Evolutionary conservation across 371 early-diverging fungal species (phyloP).

Genomic region (Mortierella sp.): DNA sequence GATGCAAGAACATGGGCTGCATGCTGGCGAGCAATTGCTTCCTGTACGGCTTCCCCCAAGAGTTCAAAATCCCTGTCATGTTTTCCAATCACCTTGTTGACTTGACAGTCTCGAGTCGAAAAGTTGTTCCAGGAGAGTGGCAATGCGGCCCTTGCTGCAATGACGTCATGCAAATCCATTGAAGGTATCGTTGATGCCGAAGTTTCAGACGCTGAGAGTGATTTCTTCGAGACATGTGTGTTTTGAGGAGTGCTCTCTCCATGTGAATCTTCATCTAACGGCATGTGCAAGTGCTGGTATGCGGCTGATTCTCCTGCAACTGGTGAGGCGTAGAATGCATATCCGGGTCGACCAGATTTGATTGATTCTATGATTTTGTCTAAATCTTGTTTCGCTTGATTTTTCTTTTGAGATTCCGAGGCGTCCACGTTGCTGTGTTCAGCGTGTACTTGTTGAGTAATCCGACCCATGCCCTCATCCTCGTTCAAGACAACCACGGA

Average conservation of each 20-base stretch:
- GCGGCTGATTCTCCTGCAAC: not conserved
- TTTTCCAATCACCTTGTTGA: conserved; percentile 49
- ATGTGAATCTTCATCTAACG: not conserved
- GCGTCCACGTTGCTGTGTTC: not conserved
- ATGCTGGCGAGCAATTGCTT: conserved; percentile 38
- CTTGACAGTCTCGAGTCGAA: conserved; percentile 37
- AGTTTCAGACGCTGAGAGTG: not conserved
- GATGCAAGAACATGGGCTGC: not conserved
- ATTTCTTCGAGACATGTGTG: not conserved
- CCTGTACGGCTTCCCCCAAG: conserved; percentile 43
- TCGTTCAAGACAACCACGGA: not conserved
- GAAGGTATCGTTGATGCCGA: not conserved
- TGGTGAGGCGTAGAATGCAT: conserved; percentile 20
- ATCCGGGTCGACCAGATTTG: conserved; percentile 37
- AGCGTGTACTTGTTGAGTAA: not conserved
- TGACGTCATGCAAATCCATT: conserved; percentile 5
- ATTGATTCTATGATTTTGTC: conserved; percentile 43
- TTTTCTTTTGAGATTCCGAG: not conserved
- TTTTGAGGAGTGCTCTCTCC: not conserved
- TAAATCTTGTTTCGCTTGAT: conserved; percentile 37
- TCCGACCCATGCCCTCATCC: not conserved
- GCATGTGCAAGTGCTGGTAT: not conserved
- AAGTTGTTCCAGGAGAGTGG: conserved; percentile 54
- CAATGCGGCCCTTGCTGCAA: conserved; percentile 12
- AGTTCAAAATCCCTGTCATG: conserved; percentile 36